Conservation (phyloP, 75 land plant species). For the Sequoia sempervirens region DNA sequence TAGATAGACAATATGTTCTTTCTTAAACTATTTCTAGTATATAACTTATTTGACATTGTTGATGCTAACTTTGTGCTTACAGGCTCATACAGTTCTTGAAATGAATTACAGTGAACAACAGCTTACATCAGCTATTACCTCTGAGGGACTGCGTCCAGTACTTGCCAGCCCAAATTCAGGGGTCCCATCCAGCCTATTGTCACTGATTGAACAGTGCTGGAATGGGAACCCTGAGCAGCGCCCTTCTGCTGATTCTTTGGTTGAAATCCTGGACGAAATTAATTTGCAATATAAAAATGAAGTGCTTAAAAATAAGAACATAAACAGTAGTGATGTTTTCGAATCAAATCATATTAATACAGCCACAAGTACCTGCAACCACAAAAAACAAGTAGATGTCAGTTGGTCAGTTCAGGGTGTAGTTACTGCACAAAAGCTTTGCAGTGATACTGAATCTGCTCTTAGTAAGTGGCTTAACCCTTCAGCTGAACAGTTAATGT, state of each 20-base stretch:
- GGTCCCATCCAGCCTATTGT: constrained; percentile 37
- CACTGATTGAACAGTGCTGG: constrained; percentile 81
- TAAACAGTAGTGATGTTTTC: constrained; percentile 1
- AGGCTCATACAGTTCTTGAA: constrained; percentile 97
- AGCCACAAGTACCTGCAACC: constrained; percentile 3
- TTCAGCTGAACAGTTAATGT: constrained; percentile 17
- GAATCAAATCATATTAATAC: constrained; percentile 8
- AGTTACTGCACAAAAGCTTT: constrained; percentile 7
- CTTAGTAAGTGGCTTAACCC: constrained; percentile 23
- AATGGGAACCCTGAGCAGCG: constrained; percentile 56
- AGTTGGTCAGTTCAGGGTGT: constrained; percentile 59
- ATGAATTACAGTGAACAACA: constrained; percentile 97
- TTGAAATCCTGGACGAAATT: constrained; percentile 43
- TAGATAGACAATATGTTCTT: background rate
- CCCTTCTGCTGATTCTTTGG: constrained; percentile 65
- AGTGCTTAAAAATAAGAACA: constrained; percentile 11
- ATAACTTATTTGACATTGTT: constrained; percentile 1
- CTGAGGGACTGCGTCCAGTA: constrained; percentile 77
- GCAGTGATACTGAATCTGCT: constrained; percentile 5
- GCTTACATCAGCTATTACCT: constrained; percentile 80
- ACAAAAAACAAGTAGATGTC: constrained; percentile 30
- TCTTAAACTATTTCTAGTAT: background rate
- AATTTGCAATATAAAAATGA: constrained; percentile 12
- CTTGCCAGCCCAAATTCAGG: constrained; percentile 61
- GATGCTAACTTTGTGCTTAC: constrained; percentile 4